phyloP scores from a whole-genome alignment of 768 basidiomycete genomes.

The Lentinula raphanica region DNA sequence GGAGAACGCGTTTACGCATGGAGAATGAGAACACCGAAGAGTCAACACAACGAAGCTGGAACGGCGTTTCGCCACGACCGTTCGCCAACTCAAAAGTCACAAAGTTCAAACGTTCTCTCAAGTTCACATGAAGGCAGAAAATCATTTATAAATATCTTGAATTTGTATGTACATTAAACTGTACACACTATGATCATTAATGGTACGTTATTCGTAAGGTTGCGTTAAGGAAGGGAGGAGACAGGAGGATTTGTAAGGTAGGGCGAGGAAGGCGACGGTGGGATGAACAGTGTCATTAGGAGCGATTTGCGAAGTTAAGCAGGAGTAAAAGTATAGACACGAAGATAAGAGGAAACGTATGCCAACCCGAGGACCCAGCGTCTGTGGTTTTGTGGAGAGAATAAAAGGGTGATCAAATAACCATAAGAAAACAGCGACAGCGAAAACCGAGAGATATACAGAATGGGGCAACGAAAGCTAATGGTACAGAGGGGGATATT shows the following conservation, averaged over 20 bases:
- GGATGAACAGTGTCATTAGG: not conserved
- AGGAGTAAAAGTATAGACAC: not conserved
- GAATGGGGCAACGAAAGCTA: not conserved
- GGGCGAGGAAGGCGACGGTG: not conserved
- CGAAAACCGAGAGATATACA: not conserved
- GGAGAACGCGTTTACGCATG: too few species aligned
- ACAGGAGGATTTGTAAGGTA: not conserved
- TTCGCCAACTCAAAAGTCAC: too few species aligned
- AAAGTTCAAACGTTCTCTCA: too few species aligned
- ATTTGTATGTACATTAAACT: not conserved
- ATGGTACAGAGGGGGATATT: conserved; percentile 4
- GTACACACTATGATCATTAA: not conserved
- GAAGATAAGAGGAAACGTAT: not conserved
- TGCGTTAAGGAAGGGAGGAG: not conserved
- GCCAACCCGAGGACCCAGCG: not conserved
- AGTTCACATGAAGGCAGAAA: too few species aligned
- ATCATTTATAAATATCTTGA: not conserved
- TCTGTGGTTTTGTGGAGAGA: not conserved
- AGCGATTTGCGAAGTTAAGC: not conserved
- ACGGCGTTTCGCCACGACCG: too few species aligned
- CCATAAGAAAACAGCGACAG: not conserved
- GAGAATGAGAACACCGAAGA: too few species aligned
- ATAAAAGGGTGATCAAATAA: not conserved
- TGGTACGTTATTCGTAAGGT: not conserved
- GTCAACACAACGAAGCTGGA: too few species aligned